Conservation (phyloP, 805 yeast species). For the Saturnispora zaruensis region DNA sequence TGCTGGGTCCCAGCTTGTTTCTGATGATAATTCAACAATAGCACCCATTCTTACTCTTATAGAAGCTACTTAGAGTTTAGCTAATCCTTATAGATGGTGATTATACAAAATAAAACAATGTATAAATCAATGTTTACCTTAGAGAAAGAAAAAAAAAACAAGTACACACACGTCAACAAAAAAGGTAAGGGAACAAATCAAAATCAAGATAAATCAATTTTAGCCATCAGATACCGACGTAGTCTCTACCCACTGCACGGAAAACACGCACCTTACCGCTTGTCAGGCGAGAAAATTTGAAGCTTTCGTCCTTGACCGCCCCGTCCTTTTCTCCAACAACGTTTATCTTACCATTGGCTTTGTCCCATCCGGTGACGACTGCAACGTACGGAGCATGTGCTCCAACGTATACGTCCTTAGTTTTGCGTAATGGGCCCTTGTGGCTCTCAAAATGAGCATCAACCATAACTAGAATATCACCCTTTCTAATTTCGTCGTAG, state of each 20-base stretch:
- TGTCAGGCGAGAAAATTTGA: slow-evolving; percentile 63
- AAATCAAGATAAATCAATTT: neutral
- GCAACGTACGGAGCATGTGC: slow-evolving; percentile 43
- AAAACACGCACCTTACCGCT: slow-evolving; percentile 74
- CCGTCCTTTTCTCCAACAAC: slow-evolving; percentile 49
- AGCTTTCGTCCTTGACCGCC: slow-evolving; percentile 53
- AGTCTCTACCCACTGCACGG: slow-evolving; percentile 66
- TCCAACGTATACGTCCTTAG: slow-evolving; percentile 45
- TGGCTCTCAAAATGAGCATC: slow-evolving; percentile 68
- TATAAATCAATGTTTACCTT: neutral
- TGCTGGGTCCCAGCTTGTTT: slow-evolving; percentile 36
- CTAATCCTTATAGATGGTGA: neutral
- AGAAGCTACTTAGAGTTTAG: neutral
- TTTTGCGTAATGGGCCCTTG: slow-evolving; percentile 31
- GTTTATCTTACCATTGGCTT: slow-evolving; percentile 57
- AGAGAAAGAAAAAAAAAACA: neutral
- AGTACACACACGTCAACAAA: neutral
- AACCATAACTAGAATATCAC: slow-evolving; percentile 74
- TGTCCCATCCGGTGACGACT: slow-evolving; percentile 66
- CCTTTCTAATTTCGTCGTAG: slow-evolving; percentile 61
- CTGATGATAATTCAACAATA: neutral
- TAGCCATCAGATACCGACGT: slow-evolving; percentile 34
- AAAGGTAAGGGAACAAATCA: neutral
- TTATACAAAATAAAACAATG: neutral
- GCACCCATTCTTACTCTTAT: neutral